Base-by-base conservation (phyloP, 495 filamentous ascomycete species). In the Aspergillus funiculosus region DNA sequence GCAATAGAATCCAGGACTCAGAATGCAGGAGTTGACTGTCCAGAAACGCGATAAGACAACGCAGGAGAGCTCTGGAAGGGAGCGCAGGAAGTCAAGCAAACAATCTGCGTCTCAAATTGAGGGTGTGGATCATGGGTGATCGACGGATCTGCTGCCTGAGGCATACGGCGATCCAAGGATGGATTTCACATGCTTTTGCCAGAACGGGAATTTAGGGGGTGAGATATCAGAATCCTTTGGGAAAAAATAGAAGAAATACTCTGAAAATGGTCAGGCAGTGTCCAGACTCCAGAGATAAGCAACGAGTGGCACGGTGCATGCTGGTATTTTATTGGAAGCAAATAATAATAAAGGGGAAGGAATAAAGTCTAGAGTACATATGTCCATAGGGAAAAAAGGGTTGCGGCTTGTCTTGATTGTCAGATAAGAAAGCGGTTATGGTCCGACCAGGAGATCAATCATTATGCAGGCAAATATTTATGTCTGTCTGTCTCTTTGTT, bases 361-460 rank as follows among this genome's bases (percentile, higher is more conserved):
- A 35, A 36, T 39, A 17, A 24, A 39, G 44, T 31, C 40, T 47
- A 52, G 32, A 41, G 14, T 48, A 48, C 37, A 51, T 37, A 44
- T 37, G 46, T 43, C 19, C 21, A 28, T 22, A 24, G 0, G 39
- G 25, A 17, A 24, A 43, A 34, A 40, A n/a, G 26, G 18, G 34
- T 26, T 30, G 31, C 32, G 8, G 26, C 4, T 19, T n/a, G n/a
- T n/a, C n/a, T n/a, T n/a, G 1, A 17, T 14, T 30, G 14, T 49
- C 32, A 31, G 34, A 28, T 4, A 25, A 19, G 26, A 21, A 38
- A 22, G 24, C 9, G 5, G 7, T 30, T 31, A 35, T 6, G 7
- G 4, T 6, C 18, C 4, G 27, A 22, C 34, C 18, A 31, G 18
- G 31, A 13, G 17, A 26, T 17, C 28, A 30, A 4, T 13, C 9